Evolutionary conservation across 257 asterid species (phyloP).

Genomic region (Ilex aquifolium): DNA sequence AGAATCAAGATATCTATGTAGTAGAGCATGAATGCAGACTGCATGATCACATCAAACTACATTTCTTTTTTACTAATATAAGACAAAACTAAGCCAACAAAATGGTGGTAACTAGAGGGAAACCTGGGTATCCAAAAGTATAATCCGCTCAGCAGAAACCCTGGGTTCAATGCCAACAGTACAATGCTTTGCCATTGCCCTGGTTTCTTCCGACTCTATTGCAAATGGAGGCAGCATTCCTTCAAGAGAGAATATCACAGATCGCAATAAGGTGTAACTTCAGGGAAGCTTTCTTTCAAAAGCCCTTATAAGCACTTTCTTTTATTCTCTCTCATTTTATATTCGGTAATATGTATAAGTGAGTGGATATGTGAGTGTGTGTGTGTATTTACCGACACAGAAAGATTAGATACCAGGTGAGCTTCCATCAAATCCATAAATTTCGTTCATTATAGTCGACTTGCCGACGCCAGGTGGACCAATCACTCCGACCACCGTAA

Average conservation of each 20-base stretch:
- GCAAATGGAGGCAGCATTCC: constrained; percentile 94
- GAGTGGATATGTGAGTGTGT: no score
- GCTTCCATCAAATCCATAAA: constrained; percentile 81
- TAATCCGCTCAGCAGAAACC: constrained; percentile 76
- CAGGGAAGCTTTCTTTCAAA: no score
- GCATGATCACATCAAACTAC: neutral
- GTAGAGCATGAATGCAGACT: no score
- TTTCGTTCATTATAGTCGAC: constrained; percentile 86
- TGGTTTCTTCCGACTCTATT: constrained; percentile 72
- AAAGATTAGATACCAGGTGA: constrained; percentile 53
- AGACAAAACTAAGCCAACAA: constrained; percentile 2
- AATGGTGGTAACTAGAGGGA: neutral
- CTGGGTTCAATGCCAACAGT: constrained; percentile 91
- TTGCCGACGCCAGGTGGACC: constrained; percentile 93
- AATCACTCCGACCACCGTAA: constrained; percentile 86
- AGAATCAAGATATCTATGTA: no score
- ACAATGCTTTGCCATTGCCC: constrained; percentile 77
- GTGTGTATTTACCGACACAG: no score
- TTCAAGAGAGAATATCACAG: constrained; percentile 9
- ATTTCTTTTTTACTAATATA: constrained; percentile 2
- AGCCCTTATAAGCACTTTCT: no score
- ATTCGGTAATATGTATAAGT: no score
- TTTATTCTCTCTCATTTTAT: no score
- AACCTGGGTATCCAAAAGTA: constrained; percentile 96
- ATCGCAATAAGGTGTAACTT: no score